Base-by-base conservation (phyloP, 768 basidiomycete genomes). In the Cyathus striatus region DNA sequence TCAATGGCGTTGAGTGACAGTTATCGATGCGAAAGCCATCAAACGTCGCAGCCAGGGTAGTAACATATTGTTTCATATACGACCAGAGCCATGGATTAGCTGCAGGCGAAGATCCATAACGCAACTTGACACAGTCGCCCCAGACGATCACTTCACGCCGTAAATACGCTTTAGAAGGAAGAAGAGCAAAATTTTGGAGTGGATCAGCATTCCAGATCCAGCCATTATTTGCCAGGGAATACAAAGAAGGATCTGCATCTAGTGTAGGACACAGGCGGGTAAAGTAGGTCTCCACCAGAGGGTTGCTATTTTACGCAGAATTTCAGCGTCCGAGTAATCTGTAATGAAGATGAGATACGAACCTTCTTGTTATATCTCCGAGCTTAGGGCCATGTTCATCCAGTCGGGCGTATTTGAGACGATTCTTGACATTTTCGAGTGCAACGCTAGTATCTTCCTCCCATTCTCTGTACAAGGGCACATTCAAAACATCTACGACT, bases 141-240 rank as follows among this genome's bases (percentile, higher is more conserved):
- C 96, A 99, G 20, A 84, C 91, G 52, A 98, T 97, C 42, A 99
- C 92, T 61, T 97, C 90, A 38, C 96, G 86, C 18, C 92, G 85
- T 35, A 97, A 74, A 64, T 98, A 99, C 0, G 92, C 88, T 61
- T 94, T 96, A 18, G 95, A 98, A 0, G 87, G 87, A 21, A 79
- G 77, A 12, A 89, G 76, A 6, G 95, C 96, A 65, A 99, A 99
- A 66, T 97, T 97, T 49, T 83, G 75, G 13, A 98, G 75, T 0
- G 96, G 95, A 57, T 99, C 84, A 2, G 95, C 94, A 49, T 85
- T 69, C 95, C 96, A 99, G 50, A 99, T 92, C 96, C 96, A 99
- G 2, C 96, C 96, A 58, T 99, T 99, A 64, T 98, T 97, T 4
- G 95, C 96, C 22, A 99, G 69, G 2, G 88, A 84, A 56, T 92